Evolutionary conservation across 2,329 filamentous ascomycete genomes (phyloP), one percentile per base, ranked within the genome.

Genomic region (Exophiala sp.): DNA sequence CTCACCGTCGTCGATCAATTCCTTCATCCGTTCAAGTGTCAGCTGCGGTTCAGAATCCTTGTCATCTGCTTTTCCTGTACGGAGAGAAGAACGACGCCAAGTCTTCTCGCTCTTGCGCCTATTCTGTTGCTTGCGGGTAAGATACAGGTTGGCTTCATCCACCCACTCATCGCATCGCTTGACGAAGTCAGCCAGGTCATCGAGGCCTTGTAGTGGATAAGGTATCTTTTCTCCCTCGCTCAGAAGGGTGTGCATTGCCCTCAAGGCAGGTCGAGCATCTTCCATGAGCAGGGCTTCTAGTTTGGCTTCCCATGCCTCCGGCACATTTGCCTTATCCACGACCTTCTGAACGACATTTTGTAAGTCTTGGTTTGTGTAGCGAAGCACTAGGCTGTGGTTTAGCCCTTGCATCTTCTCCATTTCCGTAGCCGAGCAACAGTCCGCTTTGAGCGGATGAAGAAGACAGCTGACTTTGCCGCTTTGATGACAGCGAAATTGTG

Each of bases 161-260:
- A 96, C 90, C 88, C 95, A 96, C 68, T 95, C 91, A 71, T 96
- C 95, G 76, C 94, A 97, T 66, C 89, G 87, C 64, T 96, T 91
- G 69, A 99, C 94, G 74, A 95, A 99, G 62, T 86, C 83, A 72
- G 85, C 88, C 63, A 99, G 80, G 64, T 89, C 83, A 64, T 87
- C 81, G 59, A 99, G 80, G 59, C 90, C 91, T 61, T 86, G 84
- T 58, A 99, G 81, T 54, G 90, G 87, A 77, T 89, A 95, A 54
- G 92, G 91, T 66, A 99, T 96, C 71, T 90, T 91, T 75, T 99
- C 94, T 71, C 94, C 94, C 78, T 99, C 94, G 68, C 87, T 86
- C 55, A 97, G 79, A 51, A 99, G 79, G 45, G 85, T 84, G 60
- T 92, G 87, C 64, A 99, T 79, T 62, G 85, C 79, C 75, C 96